These are phyloP conservation scores for Coemansia sp. DNA, from an alignment of 192 early-diverging fungal genomes.

Conservation along the genomic window DNA sequence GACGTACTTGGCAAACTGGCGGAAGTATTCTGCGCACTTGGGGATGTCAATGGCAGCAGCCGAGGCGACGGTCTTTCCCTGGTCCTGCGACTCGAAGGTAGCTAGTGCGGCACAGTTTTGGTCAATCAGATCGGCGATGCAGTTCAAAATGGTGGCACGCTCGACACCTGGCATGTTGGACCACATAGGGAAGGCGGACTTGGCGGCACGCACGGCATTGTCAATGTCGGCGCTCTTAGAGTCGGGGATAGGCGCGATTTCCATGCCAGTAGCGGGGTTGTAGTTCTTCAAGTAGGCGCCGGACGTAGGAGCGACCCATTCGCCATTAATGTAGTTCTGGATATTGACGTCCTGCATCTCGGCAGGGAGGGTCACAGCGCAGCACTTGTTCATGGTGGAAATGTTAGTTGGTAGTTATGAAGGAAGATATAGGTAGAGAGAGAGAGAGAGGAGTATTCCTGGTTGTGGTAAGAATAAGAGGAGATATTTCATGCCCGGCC, in stretches of 20 bases:
- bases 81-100: slow-evolving; percentile 69
- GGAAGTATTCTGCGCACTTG: slow-evolving; percentile 61
- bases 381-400: slow-evolving; percentile 10
- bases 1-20: slow-evolving; percentile 76
- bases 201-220: slow-evolving; percentile 68
- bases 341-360: slow-evolving; percentile 36
- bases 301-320: slow-evolving; percentile 59
- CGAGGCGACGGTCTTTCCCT: slow-evolving; percentile 71
- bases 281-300: slow-evolving; percentile 60
- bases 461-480: background rate
- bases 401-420: background rate
- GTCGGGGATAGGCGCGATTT: slow-evolving; percentile 63
- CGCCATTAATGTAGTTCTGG: slow-evolving; percentile 74
- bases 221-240: slow-evolving; percentile 65
- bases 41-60: slow-evolving; percentile 67
- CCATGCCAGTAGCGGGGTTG: slow-evolving; percentile 70
- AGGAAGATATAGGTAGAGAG: background rate
- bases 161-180: slow-evolving; percentile 49
- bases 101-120: slow-evolving; percentile 51
- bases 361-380: slow-evolving; percentile 19
- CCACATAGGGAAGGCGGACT: slow-evolving; percentile 65
- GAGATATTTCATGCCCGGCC: background rate
- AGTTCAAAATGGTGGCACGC: slow-evolving; percentile 60
- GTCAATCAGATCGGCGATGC: slow-evolving; percentile 65
- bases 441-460: background rate